These are phyloP conservation scores for Tetracladium maxilliforme DNA, from an alignment of 2,329 filamentous ascomycete species.

Conservation along the genomic window DNA sequence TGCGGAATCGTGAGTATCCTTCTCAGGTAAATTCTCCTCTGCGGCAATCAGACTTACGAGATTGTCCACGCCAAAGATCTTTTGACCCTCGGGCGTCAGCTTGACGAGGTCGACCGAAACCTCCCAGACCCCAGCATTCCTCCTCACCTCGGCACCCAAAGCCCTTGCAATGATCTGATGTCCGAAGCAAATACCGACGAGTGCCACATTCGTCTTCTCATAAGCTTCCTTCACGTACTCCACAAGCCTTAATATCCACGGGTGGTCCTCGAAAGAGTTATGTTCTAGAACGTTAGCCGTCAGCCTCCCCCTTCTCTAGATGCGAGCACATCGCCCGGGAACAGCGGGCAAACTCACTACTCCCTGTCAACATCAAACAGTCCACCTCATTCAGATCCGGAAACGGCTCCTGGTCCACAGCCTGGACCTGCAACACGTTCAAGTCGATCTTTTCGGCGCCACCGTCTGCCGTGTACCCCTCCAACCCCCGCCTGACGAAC, in stretches of 20 bases:
- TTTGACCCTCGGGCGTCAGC: constrained; percentile 54
- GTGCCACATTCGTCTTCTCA: constrained; percentile 43
- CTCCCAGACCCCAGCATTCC: constrained; percentile 65
- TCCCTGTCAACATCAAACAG: too few species aligned
- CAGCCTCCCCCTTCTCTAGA: too few species aligned
- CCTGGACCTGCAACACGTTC: constrained; percentile 56
- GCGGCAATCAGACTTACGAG: constrained; percentile 21
- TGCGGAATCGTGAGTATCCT: constrained; percentile 15
- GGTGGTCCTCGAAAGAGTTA: constrained; percentile 57
- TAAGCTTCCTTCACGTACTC: constrained; percentile 48
- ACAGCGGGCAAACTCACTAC: too few species aligned
- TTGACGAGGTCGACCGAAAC: constrained; percentile 56
- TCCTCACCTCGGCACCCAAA: constrained; percentile 49
- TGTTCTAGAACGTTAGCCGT: too few species aligned
- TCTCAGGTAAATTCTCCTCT: constrained; percentile 1
- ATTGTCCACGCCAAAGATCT: constrained; percentile 53
- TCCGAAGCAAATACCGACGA: constrained; percentile 78
- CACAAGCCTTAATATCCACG: constrained; percentile 65
- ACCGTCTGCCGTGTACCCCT: constrained; percentile 23
- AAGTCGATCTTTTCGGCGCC: constrained; percentile 34
- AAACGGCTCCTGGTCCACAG: constrained; percentile 52
- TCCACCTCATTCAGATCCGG: constrained; percentile 63
- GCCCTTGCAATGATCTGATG: constrained; percentile 74
- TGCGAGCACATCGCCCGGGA: too few species aligned
- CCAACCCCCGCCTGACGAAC: constrained; percentile 39